Base-by-base conservation (phyloP, 352 stramenopile species). In the Phytophthora fragariaefolia region DNA sequence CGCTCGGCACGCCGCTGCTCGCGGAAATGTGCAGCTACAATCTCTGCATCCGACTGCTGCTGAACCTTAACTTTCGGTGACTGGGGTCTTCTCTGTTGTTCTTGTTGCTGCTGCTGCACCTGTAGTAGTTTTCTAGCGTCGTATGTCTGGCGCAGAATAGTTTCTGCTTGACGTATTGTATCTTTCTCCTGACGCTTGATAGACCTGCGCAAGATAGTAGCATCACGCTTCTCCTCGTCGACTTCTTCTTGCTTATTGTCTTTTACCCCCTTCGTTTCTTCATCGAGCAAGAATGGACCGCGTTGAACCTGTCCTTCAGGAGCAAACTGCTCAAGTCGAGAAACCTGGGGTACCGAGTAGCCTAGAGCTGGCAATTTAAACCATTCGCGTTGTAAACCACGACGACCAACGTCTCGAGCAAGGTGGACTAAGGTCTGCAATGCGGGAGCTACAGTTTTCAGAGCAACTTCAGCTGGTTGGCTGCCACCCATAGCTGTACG, bases 161-260 rank as follows among this genome's bases (percentile, higher is more conserved):
- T 58, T 23, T 90, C 77, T 5, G 80, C 81, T 53, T 88, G 72
- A 40, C 57, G 71, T 18, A 90, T 66, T 20, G 75, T 88, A 47
- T 86, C 68, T 38, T 69, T 69, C 57, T 84, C 79, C 17, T 79
- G 63, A 1, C 51, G 52, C 58, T 89, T 89, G 53, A 89, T 82
- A 13, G 61, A 57, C 13, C 48, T 58, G 2, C 77, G 65, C 49
- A 63, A 59, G 24, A 30, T 50, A 8, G 56, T 59, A 6, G 71
- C 63, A 43, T 63, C 60, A 36, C 58, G 52, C 18, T 62, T 40
- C 13, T 71, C 55, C 15, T 74, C 71, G 6, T 76, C 58, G 0
- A 51, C 22, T 10, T 73, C 56, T 8, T 71, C 57, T 6, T 63
- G 18, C 20, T 66, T 48, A 9, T 3, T n/a, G 8, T 54, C 43